phyloP scores from a whole-genome alignment of 2,329 filamentous ascomycete genomes.

The Volutella citrinella region DNA sequence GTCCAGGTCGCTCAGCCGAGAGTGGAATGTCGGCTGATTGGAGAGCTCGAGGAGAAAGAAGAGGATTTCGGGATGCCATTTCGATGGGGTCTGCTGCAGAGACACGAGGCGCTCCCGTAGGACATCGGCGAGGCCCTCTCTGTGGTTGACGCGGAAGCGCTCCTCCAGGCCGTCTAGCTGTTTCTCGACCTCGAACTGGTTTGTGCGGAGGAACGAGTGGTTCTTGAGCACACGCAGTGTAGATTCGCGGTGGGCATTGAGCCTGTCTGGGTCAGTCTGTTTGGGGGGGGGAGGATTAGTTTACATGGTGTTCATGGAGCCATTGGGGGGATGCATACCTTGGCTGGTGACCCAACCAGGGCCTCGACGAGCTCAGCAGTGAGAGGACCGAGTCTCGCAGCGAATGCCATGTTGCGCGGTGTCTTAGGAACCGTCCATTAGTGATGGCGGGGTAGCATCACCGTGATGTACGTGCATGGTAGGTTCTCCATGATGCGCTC shows the following conservation, averaged over 20 bases:
- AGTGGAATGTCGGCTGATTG: constrained; percentile 71
- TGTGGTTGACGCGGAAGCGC: constrained; percentile 76
- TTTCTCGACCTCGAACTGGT: constrained; percentile 70
- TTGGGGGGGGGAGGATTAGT: constrained; percentile 8
- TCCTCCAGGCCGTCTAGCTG: constrained; percentile 74
- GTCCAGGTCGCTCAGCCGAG: constrained; percentile 62
- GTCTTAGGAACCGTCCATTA: constrained; percentile 14
- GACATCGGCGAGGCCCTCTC: constrained; percentile 75
- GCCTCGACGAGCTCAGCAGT: constrained; percentile 69
- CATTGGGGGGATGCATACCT: constrained; percentile 39
- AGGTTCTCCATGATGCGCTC: too few relatives aligned
- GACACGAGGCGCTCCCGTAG: constrained; percentile 58
- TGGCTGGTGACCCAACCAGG: constrained; percentile 52
- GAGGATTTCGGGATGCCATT: constrained; percentile 77
- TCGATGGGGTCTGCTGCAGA: constrained; percentile 50
- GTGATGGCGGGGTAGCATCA: too few relatives aligned
- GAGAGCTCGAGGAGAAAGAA: constrained; percentile 78
- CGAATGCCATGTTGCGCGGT: constrained; percentile 70
- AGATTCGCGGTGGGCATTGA: constrained; percentile 46
- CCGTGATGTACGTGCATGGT: too few relatives aligned
- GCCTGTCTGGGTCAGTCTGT: constrained; percentile 31
- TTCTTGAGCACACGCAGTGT: constrained; percentile 50
- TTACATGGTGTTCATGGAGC: constrained; percentile 3
- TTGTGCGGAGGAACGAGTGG: constrained; percentile 61
- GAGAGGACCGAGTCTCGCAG: constrained; percentile 60